Evolutionary conservation across 345 rosid species (phyloP), one percentile per base, ranked within the genome.

Genomic region (Mercurialis annua): DNA sequence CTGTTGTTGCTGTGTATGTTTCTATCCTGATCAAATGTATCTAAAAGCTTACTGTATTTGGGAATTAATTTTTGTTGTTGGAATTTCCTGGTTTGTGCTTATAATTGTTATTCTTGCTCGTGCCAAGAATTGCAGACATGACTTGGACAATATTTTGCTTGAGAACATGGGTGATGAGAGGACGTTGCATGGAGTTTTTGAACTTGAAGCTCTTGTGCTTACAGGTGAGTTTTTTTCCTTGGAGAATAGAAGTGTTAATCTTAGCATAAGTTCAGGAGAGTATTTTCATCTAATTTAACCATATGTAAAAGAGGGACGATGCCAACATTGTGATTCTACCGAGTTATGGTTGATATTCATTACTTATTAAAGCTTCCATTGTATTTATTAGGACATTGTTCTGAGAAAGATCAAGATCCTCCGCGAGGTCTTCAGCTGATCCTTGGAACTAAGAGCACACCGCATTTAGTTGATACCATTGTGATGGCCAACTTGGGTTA

Each of bases 401-500:
- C 87, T 3, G 99, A 95, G 90, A 95, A 85, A 80, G 99, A 88
- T 83, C 98, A 82, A 40, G 99, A 94, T 47, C 86, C 92, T 69
- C 99, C 99, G 50, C 96, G 92, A 59, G 98, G 99, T 61, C 98
- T 95, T 83, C 99, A 95, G 81, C 81, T 95, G 74, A 88, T 95
- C 83, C 93, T 95, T 71, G 99, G 99, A 82, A 92, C 98, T 42
- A 86, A 90, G 77, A 86, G 81, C 81, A 77, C 62, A 34, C 97
- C 97, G 33, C 99, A 95, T 75, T 79, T 92, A 83, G 99, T 95
- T 52, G 99, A 95, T 77, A 95, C 98, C 60, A 79, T 88, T 80
- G 99, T 95, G 73, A 95, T 95, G 99, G 99, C 97, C 77, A 94
- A 94, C 80, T 82, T 94, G 79, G 99, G 99, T 31, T 94, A 91